Conservation (phyloP, 148 eudicot species). For the Fagopyrum homotropicum region DNA sequence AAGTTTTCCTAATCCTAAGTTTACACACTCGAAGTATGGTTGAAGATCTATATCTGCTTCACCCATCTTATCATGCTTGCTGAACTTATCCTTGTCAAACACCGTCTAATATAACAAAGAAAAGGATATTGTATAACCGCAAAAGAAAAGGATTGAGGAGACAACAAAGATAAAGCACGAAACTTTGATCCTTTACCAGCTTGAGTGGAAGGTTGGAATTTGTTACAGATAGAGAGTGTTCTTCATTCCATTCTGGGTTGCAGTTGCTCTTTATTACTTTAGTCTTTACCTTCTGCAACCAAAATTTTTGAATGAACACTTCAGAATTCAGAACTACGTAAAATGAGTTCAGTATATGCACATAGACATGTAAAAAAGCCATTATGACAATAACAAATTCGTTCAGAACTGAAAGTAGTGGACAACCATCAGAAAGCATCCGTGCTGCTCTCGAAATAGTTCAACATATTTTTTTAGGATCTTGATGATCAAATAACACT, state of each 20-base stretch:
- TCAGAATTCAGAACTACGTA: background rate
- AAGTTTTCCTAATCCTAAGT: slow-evolving; percentile 32
- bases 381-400: background rate
- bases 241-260: slow-evolving; percentile 82
- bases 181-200: slow-evolving; percentile 33
- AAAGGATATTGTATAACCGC: background rate
- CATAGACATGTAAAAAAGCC: too few species aligned
- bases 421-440: background rate
- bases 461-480: background rate
- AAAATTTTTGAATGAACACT: background rate
- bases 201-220: slow-evolving; percentile 40
- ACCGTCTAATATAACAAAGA: slow-evolving; percentile 17
- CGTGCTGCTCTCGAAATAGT: background rate
- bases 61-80: slow-evolving; percentile 49
- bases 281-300: slow-evolving; percentile 63
- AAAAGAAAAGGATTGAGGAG: background rate
- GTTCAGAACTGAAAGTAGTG: background rate
- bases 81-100: slow-evolving; percentile 47
- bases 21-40: slow-evolving; percentile 38
- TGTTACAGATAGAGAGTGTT: slow-evolving; percentile 47
- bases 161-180: background rate
- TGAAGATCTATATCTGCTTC: slow-evolving; percentile 41
- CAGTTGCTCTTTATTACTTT: slow-evolving; percentile 43
- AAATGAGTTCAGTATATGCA: background rate
- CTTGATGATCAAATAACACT: background rate